These are phyloP conservation scores for Aspergillus ostianus DNA, from an alignment of 495 filamentous ascomycete genomes.

Conservation along the genomic window DNA sequence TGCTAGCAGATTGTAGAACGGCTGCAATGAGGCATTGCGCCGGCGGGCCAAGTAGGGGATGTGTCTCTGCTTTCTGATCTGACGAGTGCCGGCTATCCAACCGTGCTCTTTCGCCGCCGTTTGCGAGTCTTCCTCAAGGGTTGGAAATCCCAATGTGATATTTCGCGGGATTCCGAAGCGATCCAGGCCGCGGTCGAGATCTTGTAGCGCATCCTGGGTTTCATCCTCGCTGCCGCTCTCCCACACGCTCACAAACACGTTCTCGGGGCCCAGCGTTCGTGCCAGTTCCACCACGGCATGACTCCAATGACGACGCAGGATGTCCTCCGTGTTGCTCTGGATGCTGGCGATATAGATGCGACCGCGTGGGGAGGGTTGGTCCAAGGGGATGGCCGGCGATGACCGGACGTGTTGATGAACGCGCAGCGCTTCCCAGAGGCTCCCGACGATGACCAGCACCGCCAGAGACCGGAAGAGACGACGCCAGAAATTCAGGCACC, in stretches of 20 bases:
- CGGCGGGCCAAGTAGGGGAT: conserved; percentile 67
- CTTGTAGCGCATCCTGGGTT: conserved; percentile 60
- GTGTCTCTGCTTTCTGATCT: conserved; percentile 52
- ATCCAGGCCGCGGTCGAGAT: conserved; percentile 56
- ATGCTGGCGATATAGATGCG: conserved; percentile 65
- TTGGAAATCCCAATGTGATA: conserved; percentile 52
- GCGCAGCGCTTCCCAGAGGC: background rate
- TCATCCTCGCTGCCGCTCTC: conserved; percentile 73
- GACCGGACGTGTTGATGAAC: background rate
- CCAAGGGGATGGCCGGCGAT: background rate
- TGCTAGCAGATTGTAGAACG: conserved; percentile 41
- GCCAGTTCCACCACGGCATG: conserved; percentile 60
- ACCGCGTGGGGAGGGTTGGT: background rate
- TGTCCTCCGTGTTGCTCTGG: conserved; percentile 62
- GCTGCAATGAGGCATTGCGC: conserved; percentile 56
- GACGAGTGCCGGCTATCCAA: conserved; percentile 11
- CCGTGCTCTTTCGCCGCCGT: conserved; percentile 34
- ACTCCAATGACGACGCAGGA: conserved; percentile 47
- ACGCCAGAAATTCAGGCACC: background rate
- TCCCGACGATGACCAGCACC: background rate
- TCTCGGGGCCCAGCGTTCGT: conserved; percentile 57
- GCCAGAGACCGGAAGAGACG: background rate
- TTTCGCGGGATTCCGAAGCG: conserved; percentile 49
- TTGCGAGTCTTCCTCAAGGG: conserved; percentile 53
- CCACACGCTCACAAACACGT: conserved; percentile 67